phyloP scores from a whole-genome alignment of 345 rosid species.

The Rhodomyrtus tomentosa region DNA sequence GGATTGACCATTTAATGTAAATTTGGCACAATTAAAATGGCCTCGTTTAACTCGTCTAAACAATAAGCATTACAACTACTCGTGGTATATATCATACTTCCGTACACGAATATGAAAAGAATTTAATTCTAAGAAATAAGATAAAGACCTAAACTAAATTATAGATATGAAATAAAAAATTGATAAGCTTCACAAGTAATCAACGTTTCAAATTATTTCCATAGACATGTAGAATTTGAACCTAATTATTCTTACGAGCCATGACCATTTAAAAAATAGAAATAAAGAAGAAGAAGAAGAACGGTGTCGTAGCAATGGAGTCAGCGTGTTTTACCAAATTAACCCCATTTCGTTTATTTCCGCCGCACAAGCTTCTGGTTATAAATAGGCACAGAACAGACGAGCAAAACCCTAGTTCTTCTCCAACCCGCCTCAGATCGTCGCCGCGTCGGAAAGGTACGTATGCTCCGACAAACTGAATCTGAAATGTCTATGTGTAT shows the following conservation, averaged over 20 bases:
- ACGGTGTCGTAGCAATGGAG: not conserved
- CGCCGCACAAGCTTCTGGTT: not conserved
- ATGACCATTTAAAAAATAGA: no score
- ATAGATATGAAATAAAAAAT: not conserved
- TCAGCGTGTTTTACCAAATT: not conserved
- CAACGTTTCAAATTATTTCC: no score
- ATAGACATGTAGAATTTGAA: no score
- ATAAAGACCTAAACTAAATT: not conserved
- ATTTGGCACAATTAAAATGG: not conserved
- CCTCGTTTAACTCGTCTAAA: not conserved
- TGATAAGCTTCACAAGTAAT: not conserved
- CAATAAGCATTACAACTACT: not conserved
- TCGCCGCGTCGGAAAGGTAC: not conserved
- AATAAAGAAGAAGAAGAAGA: not conserved
- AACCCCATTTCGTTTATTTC: not conserved
- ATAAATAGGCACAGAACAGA: not conserved
- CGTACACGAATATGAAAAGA: not conserved
- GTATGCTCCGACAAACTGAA: not conserved
- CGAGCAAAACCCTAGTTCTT: not conserved
- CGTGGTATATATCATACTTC: not conserved
- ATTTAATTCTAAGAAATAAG: not conserved
- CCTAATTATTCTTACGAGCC: no score
- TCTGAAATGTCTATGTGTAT: not conserved
- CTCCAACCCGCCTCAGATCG: not conserved
- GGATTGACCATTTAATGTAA: not conserved